Percentiles rank a stretch among this genome's conserved stretches.
Conservation (phyloP, 148 eudicot species). For the Spergularia marina region DNA sequence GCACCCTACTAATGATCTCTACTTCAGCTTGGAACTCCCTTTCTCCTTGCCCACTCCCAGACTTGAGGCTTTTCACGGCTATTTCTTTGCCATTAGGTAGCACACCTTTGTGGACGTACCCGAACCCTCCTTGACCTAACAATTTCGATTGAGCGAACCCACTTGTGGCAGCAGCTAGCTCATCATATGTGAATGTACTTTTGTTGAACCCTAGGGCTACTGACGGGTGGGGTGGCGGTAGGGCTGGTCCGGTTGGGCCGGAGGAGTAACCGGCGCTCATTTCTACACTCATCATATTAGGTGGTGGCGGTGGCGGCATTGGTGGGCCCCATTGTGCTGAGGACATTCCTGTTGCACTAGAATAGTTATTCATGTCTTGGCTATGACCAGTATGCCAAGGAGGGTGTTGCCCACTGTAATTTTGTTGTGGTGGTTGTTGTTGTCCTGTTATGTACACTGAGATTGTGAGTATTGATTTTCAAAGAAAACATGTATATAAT, state of each 20-base stretch:
- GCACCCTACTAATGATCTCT: conserved; percentile 81
- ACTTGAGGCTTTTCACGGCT: conserved; percentile 74
- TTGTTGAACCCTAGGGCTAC: conserved; percentile 53
- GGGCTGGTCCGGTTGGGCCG: conserved; percentile 31
- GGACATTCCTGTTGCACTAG: conserved; percentile 21
- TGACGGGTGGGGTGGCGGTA: conserved; percentile 59
- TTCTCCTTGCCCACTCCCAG: conserved; percentile 80
- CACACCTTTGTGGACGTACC: conserved; percentile 76
- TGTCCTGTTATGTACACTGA: conserved; percentile 3
- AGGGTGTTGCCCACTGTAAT: conserved; percentile 37
- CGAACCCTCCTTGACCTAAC: conserved; percentile 82
- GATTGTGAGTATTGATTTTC: not conserved
- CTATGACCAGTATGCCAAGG: conserved; percentile 24
- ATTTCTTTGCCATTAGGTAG: conserved; percentile 72
- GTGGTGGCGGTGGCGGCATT: conserved; percentile 52
- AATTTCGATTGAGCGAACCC: conserved; percentile 47
- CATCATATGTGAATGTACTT: conserved; percentile 60
- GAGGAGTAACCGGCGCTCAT: conserved; percentile 41
- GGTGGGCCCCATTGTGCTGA: conserved; percentile 29
- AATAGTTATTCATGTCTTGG: conserved; percentile 25
- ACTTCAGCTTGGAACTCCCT: conserved; percentile 86
- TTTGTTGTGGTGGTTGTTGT: conserved; percentile 13
- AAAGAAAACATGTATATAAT: too few species aligned
- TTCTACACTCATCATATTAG: conserved; percentile 37
- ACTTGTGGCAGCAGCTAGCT: conserved; percentile 55